Conservation (phyloP, 257 asterid species). For the Fraxinus excelsior region DNA sequence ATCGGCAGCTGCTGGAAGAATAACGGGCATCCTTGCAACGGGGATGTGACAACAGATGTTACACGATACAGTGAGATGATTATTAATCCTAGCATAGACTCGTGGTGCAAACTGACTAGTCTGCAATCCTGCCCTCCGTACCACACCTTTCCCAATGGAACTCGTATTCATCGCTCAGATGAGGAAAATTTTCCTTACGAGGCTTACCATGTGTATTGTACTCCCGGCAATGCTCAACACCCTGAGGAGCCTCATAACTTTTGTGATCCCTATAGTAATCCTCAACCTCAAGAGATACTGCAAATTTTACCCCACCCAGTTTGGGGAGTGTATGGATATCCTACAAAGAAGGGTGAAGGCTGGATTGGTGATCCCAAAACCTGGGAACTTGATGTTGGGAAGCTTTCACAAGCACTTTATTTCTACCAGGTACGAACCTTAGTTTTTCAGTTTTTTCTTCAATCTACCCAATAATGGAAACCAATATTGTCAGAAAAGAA, state of each 20-base stretch:
- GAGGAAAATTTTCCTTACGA: constrained; percentile 42
- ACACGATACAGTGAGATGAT: constrained; percentile 68
- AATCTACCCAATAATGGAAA: not conserved
- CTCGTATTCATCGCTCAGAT: constrained; percentile 43
- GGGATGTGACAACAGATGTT: constrained; percentile 59
- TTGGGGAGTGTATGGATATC: constrained; percentile 65
- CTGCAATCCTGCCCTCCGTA: constrained; percentile 50
- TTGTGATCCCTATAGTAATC: constrained; percentile 62
- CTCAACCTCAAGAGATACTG: constrained; percentile 65
- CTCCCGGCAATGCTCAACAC: constrained; percentile 52
- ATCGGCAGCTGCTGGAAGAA: constrained; percentile 69
- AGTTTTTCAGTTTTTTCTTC: constrained; percentile 6
- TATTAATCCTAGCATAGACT: constrained; percentile 44
- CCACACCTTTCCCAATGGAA: constrained; percentile 54
- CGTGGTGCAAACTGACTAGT: constrained; percentile 48
- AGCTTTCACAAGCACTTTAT: constrained; percentile 53
- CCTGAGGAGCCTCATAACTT: constrained; percentile 44
- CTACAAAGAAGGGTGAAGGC: constrained; percentile 53
- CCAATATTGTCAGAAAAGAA: not conserved
- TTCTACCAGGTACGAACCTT: constrained; percentile 50
- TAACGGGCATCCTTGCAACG: constrained; percentile 52
- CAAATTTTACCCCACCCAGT: constrained; percentile 65
- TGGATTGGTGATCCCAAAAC: constrained; percentile 66
- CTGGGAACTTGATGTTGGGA: constrained; percentile 66
- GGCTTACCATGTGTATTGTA: constrained; percentile 60